A percentile compares a stretch with the other conserved stretches of the same genome.
Evolutionary conservation across 257 asterid genomes (phyloP).

Genomic region (Perilla frutescens): DNA sequence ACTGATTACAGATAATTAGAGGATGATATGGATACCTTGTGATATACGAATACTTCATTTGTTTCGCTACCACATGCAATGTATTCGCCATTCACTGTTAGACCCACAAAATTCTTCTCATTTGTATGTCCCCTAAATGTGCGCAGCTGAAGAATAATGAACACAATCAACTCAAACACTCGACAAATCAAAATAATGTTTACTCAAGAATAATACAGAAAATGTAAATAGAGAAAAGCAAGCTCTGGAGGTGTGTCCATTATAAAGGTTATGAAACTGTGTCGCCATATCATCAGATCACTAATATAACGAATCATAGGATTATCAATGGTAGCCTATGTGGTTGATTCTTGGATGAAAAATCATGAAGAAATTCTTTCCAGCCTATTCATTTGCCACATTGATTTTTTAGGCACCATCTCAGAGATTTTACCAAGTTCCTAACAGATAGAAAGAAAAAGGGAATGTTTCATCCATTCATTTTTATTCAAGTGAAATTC

Average conservation of each 20-base stretch:
- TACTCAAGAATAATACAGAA: neutral
- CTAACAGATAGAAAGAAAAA: too few relatives aligned
- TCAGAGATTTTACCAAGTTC: neutral
- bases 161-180: neutral
- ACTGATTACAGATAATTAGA: neutral
- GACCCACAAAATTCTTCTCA: constrained; percentile 85
- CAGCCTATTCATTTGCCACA: neutral
- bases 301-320: neutral
- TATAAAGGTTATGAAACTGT: neutral
- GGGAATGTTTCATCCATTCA: neutral
- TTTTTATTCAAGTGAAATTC: neutral
- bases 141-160: constrained; percentile 60
- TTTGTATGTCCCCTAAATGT: constrained; percentile 78
- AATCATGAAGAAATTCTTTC: constrained; percentile 1
- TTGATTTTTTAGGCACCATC: neutral
- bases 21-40: constrained; percentile 57
- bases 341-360: neutral
- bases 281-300: neutral
- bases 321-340: neutral
- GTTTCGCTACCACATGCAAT: constrained; percentile 94
- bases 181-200: neutral
- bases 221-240: neutral
- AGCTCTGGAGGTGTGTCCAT: neutral
- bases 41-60: constrained; percentile 79
- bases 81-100: constrained; percentile 71